Evolutionary conservation across 1,284 basidiomycete species (phyloP), one percentile per base, ranked within the genome.

Genomic region (Irpex rosettiformis): DNA sequence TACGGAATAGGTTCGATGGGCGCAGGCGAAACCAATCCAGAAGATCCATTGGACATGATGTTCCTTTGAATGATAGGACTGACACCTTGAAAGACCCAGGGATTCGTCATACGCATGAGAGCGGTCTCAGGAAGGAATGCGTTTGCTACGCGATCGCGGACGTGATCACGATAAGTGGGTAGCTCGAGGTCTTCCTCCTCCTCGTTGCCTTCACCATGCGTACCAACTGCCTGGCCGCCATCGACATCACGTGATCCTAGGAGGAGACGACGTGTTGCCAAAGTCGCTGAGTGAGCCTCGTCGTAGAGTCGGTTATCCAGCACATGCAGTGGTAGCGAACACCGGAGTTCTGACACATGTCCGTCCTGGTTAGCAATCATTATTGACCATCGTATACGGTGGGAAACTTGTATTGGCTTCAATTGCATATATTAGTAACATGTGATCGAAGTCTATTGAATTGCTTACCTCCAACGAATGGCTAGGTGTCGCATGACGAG

Each of bases 291-390:
- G 45, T 86, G 79, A 0, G 92, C 89, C 69, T 96, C 94, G 16
- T 87, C 80, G 7, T 91, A 78, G 1, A 95, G 75, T 7, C 82
- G 77, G 60, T 81, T 68, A 63, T 94, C 88, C 24, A 97, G 86
- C 43, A 97, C 80, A 66, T 91, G 84, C 37, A 98, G 76, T 0
- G 94, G 95, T 1, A 97, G 79, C 0, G 94, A 94, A 70, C 94
- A 97, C 6, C 94, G 86, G 21, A 98, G 79, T 73, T 96, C 94
- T 2, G 93, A 95, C 1, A 87, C 88, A 69, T 95, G 93, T 0
- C 92, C 92, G 70, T 95, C 93, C n/a, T 79, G 78, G 68, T 96
- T 96, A 61, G 81, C 79, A 68, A 96, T 88, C 54, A 91, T 77
- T 61, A 91, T 88, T 29, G 72, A 83, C 88, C 88, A 91, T 30